These are phyloP conservation scores for Daldinia eschscholtzii DNA, from an alignment of 2,329 filamentous ascomycete species.

Conservation along the genomic window DNA sequence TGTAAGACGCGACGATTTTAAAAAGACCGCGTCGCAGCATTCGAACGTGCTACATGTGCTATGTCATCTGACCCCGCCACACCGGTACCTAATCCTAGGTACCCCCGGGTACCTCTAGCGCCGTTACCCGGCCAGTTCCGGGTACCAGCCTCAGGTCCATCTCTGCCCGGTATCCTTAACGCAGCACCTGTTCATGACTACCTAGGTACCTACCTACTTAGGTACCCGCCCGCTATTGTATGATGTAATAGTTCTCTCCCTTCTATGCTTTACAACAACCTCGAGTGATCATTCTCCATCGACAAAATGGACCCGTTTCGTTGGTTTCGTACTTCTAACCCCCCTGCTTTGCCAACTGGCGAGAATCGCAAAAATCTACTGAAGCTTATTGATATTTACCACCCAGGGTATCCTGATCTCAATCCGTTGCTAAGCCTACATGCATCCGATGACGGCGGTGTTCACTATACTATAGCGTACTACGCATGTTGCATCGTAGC, in stretches of 20 bases:
- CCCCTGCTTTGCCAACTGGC: not conserved
- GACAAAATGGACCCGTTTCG: not conserved
- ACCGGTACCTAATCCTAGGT: not conserved
- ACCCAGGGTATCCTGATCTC: not conserved
- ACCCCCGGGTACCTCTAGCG: not conserved
- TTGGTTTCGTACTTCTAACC: not conserved
- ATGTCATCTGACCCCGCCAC: not conserved
- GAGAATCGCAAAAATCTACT: not conserved
- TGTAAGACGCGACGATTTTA: constrained; percentile 26
- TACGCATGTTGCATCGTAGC: too few relatives aligned
- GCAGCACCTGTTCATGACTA: too few relatives aligned
- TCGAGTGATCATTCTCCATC: not conserved
- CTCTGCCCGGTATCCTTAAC: too few relatives aligned
- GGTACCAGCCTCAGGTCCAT: too few relatives aligned
- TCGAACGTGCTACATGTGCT: not conserved
- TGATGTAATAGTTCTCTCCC: too few relatives aligned
- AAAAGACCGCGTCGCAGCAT: not conserved
- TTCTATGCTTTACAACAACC: too few relatives aligned
- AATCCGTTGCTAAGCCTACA: too few relatives aligned
- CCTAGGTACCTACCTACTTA: too few relatives aligned
- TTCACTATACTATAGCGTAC: too few relatives aligned
- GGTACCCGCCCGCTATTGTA: too few relatives aligned
- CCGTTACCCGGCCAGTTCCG: too few relatives aligned
- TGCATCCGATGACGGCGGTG: too few relatives aligned
- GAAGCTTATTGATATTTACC: constrained; percentile 1